Evolutionary conservation across 2,329 filamentous ascomycete species (phyloP).

Genomic region (Botrytis cinerea): DNA sequence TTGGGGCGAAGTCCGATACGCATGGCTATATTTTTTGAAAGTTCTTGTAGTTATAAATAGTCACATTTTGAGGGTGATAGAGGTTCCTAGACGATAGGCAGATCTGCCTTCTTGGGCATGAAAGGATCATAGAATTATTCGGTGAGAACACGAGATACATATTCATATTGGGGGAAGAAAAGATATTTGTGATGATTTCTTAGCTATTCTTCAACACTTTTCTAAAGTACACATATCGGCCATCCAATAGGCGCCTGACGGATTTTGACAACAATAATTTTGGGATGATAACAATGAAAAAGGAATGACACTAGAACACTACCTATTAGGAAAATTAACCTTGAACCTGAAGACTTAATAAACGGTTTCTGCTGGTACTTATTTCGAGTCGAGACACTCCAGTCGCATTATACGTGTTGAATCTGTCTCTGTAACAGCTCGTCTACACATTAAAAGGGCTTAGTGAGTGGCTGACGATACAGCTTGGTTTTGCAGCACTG

Average conservation of each 20-base stretch:
- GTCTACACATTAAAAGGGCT: neutral
- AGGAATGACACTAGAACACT: neutral
- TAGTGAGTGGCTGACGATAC: neutral
- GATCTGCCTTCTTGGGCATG: too few relatives aligned
- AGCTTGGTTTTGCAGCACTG: neutral
- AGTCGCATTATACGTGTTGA: neutral
- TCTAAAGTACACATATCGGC: neutral
- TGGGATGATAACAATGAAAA: neutral
- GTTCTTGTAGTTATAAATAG: neutral
- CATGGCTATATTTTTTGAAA: neutral
- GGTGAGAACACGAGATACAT: neutral
- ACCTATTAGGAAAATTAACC: neutral
- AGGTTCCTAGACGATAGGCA: too few relatives aligned
- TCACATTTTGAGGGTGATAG: too few relatives aligned
- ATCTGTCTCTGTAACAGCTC: neutral
- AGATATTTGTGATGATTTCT: neutral
- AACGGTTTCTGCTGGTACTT: neutral
- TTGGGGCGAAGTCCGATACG: rapidly evolving
- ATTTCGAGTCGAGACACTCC: neutral
- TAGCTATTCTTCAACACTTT: neutral
- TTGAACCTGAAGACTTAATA: neutral
- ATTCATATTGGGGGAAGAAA: neutral
- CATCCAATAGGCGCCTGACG: rapidly evolving
- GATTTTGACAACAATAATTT: neutral
- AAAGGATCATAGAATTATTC: too few relatives aligned